phyloP scores from a whole-genome alignment of 768 basidiomycete species.

The Auriscalpium orientale region DNA sequence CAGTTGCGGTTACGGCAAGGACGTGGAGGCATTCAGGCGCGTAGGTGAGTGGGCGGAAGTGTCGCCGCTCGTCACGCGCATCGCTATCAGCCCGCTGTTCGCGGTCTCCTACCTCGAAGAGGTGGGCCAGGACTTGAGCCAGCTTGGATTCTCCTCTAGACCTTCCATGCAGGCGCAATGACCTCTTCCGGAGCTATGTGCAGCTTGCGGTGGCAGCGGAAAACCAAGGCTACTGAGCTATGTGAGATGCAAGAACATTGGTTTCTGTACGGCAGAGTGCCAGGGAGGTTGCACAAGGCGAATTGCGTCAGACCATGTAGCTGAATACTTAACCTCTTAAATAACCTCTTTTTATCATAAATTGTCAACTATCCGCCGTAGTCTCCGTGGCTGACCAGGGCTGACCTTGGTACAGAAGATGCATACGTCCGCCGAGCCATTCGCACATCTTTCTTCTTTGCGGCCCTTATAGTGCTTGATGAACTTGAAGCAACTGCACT shows the following conservation, averaged over 20 bases:
- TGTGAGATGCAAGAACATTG: conserved; percentile 29
- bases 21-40: conserved; percentile 30
- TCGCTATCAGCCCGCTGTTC: conserved; percentile 49
- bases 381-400: too few relatives aligned
- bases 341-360: too few relatives aligned
- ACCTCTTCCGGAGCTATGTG: conserved; percentile 16
- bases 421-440: too few relatives aligned
- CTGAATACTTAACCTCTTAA: too few relatives aligned
- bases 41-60: conserved; percentile 30
- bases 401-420: too few relatives aligned
- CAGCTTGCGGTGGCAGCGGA: conserved; percentile 22
- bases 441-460: too few relatives aligned
- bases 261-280: conserved; percentile 38
- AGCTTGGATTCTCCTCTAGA: background rate
- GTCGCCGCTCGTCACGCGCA: conserved; percentile 37
- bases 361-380: too few relatives aligned
- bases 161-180: background rate
- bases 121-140: conserved; percentile 15
- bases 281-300: conserved; percentile 42
- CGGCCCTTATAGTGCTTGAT: too few relatives aligned
- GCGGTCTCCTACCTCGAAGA: conserved; percentile 41
- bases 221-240: conserved; percentile 29
- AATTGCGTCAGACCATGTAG: too few relatives aligned
- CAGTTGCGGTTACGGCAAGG: conserved; percentile 44
- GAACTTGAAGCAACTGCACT: too few relatives aligned